Evolutionary conservation across 129 eudicot genomes (phyloP).

Genomic region (Pittosporum tobira): DNA sequence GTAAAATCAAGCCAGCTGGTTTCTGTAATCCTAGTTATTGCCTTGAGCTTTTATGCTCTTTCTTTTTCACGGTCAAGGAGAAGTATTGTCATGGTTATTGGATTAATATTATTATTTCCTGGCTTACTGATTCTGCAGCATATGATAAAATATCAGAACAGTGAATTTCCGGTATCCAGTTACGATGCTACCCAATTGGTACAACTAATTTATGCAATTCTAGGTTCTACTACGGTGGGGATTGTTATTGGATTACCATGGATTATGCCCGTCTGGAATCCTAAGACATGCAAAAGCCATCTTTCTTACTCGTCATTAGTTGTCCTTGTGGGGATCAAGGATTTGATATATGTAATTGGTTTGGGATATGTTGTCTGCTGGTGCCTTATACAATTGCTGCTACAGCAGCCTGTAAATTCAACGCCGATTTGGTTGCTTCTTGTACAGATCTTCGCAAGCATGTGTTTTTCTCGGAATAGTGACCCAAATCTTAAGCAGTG

Average conservation of each 20-base stretch:
- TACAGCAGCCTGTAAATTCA: slow-evolving; percentile 71
- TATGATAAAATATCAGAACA: slow-evolving; percentile 36
- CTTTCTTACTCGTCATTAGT: background rate
- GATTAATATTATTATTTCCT: slow-evolving; percentile 32
- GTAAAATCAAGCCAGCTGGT: slow-evolving; percentile 46
- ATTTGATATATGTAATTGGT: slow-evolving; percentile 46
- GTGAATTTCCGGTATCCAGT: slow-evolving; percentile 27
- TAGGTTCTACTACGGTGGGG: slow-evolving; percentile 28
- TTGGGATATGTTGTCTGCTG: slow-evolving; percentile 48
- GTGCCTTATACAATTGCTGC: slow-evolving; percentile 77
- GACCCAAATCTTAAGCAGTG: slow-evolving; percentile 52
- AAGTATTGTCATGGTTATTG: slow-evolving; percentile 19
- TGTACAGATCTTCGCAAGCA: slow-evolving; percentile 51
- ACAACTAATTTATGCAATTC: slow-evolving; percentile 47
- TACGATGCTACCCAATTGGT: slow-evolving; percentile 34
- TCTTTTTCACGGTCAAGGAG: slow-evolving; percentile 27
- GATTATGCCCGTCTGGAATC: slow-evolving; percentile 32
- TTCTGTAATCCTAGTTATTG: slow-evolving; percentile 38
- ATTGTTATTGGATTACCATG: slow-evolving; percentile 47
- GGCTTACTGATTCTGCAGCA: slow-evolving; percentile 44
- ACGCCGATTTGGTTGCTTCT: slow-evolving; percentile 55
- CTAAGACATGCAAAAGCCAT: slow-evolving; percentile 2
- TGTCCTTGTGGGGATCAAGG: slow-evolving; percentile 30
- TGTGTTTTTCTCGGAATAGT: slow-evolving; percentile 27
- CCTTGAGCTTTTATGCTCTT: slow-evolving; percentile 38